Percentiles rank a stretch among this genome's conserved stretches.
These are phyloP conservation scores for Penicillium cosmopolitanum DNA, from an alignment of 495 filamentous ascomycete genomes.

Conservation along the genomic window DNA sequence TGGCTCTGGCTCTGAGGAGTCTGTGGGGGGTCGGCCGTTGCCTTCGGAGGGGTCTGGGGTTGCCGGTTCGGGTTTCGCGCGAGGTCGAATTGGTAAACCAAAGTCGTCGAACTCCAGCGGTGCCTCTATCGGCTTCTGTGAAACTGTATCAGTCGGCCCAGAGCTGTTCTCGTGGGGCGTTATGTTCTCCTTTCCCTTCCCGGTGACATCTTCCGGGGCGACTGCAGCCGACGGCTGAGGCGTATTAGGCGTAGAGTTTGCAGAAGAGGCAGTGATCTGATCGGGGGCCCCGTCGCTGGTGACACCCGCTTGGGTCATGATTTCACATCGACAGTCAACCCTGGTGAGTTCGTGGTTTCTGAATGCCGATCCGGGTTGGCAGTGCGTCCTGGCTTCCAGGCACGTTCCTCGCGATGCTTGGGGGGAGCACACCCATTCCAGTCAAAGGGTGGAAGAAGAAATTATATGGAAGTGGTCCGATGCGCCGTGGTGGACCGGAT, in stretches of 20 bases:
- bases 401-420: slow-evolving; percentile 21
- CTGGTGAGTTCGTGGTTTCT: slow-evolving; percentile 14
- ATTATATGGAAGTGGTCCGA: slow-evolving; percentile 7
- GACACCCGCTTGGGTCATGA: slow-evolving; percentile 33
- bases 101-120: slow-evolving; percentile 47
- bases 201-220: slow-evolving; percentile 16
- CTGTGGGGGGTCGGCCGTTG: slow-evolving; percentile 28
- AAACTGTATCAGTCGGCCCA: background rate
- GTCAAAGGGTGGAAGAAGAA: slow-evolving; percentile 5
- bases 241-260: slow-evolving; percentile 17
- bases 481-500: slow-evolving; percentile 18
- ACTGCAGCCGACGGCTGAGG: slow-evolving; percentile 13
- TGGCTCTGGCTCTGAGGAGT: slow-evolving; percentile 22
- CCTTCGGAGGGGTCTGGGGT: slow-evolving; percentile 23
- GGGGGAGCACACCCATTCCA: slow-evolving; percentile 29
- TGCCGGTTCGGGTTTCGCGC: slow-evolving; percentile 21
- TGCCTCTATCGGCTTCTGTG: slow-evolving; percentile 24
- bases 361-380: slow-evolving; percentile 14
- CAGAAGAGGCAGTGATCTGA: slow-evolving; percentile 10
- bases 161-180: slow-evolving; percentile 6
- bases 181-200: slow-evolving; percentile 25
- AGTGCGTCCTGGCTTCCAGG: slow-evolving; percentile 15
- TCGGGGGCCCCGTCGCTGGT: slow-evolving; percentile 26
- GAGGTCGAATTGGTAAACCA: slow-evolving; percentile 47
- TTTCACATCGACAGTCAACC: slow-evolving; percentile 30